Base-by-base conservation (phyloP, 306 rosid genomes). In the Pterocarpus macrocarpus region DNA sequence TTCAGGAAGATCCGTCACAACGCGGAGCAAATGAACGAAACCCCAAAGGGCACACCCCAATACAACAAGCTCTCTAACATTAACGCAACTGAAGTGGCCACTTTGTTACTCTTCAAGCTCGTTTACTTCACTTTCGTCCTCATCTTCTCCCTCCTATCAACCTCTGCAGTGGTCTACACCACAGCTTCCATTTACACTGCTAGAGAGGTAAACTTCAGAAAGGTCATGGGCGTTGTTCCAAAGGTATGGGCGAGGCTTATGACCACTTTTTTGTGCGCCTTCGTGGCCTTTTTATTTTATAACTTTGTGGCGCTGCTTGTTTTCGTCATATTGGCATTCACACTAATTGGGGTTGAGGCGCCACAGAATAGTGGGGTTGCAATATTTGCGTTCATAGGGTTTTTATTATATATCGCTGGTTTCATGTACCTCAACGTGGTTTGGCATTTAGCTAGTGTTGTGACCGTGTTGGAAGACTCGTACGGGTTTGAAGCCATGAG, bases 101-200 rank as follows among this genome's bases (percentile, higher is more conserved):
- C 56, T 2, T 81, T 53, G 8, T 59, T 22, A 28, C 86, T 89
- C 69, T 81, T 92, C 87, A 83, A 89, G 56, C 83, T 83, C 13
- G 35, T 53, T 12, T 83, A 83, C 86, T 81, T 57, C 80, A 66
- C 76, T 15, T 3, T 59, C 50, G 10, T 38, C 61, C 45, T 75
- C 34, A 57, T 76, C 52, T 67, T 81, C 63, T 81, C 87, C 34
- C 84, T 73, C 17, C 64, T 83, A 2, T 59, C 90, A 13, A 78
- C 88, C 82, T 90, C 97, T 7, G 94, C 97, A 1, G 93, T 92
- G 2, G 93, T 89, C 5, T 92, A 92, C 90, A 87, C 94, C 49
- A 22, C 90, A 34, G 94, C 97, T 0, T 87, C 87, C 6, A 58
- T 86, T n/a, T 92, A 84, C 84, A 85, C 94, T 0, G 38, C 65